Percentiles rank a stretch among this genome's conserved stretches.
These are phyloP conservation scores for Phytomonas francai DNA, from an alignment of 208 protist species.

Conservation along the genomic window DNA sequence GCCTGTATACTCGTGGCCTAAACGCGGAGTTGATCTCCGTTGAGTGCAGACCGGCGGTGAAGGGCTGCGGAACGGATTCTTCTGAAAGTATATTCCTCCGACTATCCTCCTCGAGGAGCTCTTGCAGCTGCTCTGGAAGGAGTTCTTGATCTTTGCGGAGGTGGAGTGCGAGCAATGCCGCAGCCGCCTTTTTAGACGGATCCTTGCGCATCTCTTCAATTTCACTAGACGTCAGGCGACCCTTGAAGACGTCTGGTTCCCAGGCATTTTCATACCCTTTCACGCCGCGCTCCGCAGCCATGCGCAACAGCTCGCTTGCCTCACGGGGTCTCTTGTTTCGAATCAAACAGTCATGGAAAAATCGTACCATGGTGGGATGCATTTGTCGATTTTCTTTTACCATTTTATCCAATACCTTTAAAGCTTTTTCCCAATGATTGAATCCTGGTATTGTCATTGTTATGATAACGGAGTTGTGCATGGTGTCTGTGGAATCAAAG, in stretches of 20 bases:
- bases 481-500: slow-evolving; percentile 86
- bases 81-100: slow-evolving; percentile 39
- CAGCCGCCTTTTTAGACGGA: slow-evolving; percentile 7
- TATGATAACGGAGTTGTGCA: slow-evolving; percentile 88
- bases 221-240: slow-evolving; percentile 36
- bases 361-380: slow-evolving; percentile 81
- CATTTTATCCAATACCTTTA: slow-evolving; percentile 62
- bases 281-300: slow-evolving; percentile 64
- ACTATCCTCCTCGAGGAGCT: slow-evolving; percentile 42
- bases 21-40: slow-evolving; percentile 80
- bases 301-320: slow-evolving; percentile 64
- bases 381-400: slow-evolving; percentile 68
- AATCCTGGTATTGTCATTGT: slow-evolving; percentile 82
- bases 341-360: slow-evolving; percentile 84
- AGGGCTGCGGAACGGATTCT: slow-evolving; percentile 37
- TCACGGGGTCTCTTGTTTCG: slow-evolving; percentile 75
- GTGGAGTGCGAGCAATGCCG: slow-evolving; percentile 45
- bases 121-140: slow-evolving; percentile 31
- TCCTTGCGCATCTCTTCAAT: slow-evolving; percentile 20
- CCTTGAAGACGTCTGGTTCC: slow-evolving; percentile 76
- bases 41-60: slow-evolving; percentile 67
- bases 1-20: slow-evolving; percentile 79
- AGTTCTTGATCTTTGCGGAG: slow-evolving; percentile 65
- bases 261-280: slow-evolving; percentile 76
- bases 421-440: slow-evolving; percentile 78